These are phyloP conservation scores for Mycena floridula DNA, from an alignment of 768 basidiomycete genomes.

Conservation along the genomic window DNA sequence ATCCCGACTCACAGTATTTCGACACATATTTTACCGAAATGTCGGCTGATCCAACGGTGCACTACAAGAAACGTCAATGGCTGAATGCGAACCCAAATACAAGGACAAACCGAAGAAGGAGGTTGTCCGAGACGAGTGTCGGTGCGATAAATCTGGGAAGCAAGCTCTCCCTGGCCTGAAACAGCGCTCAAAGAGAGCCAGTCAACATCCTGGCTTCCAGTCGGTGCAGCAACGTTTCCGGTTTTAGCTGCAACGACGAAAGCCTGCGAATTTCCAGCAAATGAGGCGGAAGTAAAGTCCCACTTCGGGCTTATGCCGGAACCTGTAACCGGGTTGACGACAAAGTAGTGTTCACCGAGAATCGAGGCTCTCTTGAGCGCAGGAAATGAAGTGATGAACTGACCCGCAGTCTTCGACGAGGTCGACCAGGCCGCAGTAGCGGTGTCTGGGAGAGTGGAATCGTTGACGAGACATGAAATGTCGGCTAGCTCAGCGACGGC, in stretches of 20 bases:
- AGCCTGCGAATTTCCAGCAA: constrained; percentile 34
- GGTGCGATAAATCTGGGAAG: constrained; percentile 43
- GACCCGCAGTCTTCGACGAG: constrained; percentile 15
- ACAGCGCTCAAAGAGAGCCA: constrained; percentile 47
- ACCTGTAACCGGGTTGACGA: constrained; percentile 36
- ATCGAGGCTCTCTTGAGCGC: neutral
- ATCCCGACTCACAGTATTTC: constrained; percentile 48
- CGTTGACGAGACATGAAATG: constrained; percentile 38
- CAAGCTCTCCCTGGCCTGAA: constrained; percentile 42
- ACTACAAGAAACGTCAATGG: constrained; percentile 17
- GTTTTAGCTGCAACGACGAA: constrained; percentile 41
- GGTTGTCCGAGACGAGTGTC: constrained; percentile 50
- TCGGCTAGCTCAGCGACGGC: constrained; percentile 50
- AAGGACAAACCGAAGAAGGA: constrained; percentile 38
- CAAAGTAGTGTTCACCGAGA: constrained; percentile 53
- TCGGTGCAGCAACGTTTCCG: constrained; percentile 35
- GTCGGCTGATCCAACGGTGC: constrained; percentile 30
- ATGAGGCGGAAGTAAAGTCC: constrained; percentile 44
- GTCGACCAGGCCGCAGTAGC: constrained; percentile 5
- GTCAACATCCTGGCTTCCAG: constrained; percentile 39
- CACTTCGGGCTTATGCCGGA: constrained; percentile 42
- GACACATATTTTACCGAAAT: constrained; percentile 46
- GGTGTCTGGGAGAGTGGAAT: constrained; percentile 22
- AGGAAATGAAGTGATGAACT: constrained; percentile 9
- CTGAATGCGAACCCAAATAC: neutral